Evolutionary conservation across 2,329 filamentous ascomycete genomes (phyloP), one percentile per base, ranked within the genome.

Genomic region (Talaromyces sp.): DNA sequence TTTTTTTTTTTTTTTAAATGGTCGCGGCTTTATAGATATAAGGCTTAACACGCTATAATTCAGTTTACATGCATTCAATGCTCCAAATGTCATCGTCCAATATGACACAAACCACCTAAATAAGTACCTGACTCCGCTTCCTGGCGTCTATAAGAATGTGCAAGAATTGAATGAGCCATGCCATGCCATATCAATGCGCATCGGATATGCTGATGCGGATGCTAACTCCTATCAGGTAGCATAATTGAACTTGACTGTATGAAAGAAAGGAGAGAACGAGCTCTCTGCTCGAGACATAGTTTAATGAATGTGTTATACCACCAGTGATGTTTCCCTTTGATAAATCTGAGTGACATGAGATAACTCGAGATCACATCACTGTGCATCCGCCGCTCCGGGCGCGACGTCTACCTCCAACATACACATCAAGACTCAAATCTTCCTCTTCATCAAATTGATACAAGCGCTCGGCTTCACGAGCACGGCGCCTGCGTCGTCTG

Each of bases 391-490:
- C 81, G 40, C 87, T 90, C 68, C 88, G 82, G 16, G 88, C 87
- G 63, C 86, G 82, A 64, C 86, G 82, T 40, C 86, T 82, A 28
- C 84, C 80, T 4, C 77, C 80, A 23, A 78, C 79, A 6, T 79
- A 78, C n/a, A 69, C 68, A 21, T 71, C 72, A 28, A 75, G 60
- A 16, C 70, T 76, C 2, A 78, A 86, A 12, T 85, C 88, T 50
- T 90, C 90, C 67, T 92, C 90, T 73, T 96, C 92, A 68, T 91
- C 86, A 54, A 63, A 56, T 0, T 89, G 87, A 76, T 95, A 91
- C 67, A 91, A 81, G 72, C 88, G 82, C 72, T 92, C 88, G 5
- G 92, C 92, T 73, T 96, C 91, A 54, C 93, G 84, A 1, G 91
- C 91, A 64, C 93, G 83, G 57, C 92, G 83, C 66, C 92, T 82